Conservation (phyloP, 2,329 filamentous ascomycete species). For the Aspergillus melleus region DNA sequence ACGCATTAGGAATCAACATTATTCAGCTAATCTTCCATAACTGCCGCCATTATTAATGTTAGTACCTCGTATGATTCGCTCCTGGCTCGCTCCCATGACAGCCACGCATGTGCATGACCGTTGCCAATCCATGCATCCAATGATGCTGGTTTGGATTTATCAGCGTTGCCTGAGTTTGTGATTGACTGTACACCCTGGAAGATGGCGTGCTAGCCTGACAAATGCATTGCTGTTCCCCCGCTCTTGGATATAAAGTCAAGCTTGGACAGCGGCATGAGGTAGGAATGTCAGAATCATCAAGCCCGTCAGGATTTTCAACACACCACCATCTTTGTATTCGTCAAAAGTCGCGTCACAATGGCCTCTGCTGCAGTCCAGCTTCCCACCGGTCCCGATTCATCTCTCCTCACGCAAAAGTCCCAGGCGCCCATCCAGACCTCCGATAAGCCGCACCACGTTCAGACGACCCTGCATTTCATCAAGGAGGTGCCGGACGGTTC, state of each 20-base stretch:
- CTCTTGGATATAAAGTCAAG: conserved; percentile 1
- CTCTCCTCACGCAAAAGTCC: conserved; percentile 14
- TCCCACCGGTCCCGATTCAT: conserved; percentile 10
- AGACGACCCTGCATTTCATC: conserved; percentile 49
- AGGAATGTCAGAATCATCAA: background rate
- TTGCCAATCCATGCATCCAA: conserved; percentile 1
- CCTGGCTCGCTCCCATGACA: background rate
- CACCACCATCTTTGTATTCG: no score
- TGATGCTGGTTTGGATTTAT: conserved; percentile 25
- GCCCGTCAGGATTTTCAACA: no score
- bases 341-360: conserved; percentile 19
- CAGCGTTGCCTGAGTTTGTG: conserved; percentile 19
- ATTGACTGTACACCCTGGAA: conserved; percentile 1
- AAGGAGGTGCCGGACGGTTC: conserved; percentile 46
- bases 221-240: conserved; percentile 24
- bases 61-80: background rate
- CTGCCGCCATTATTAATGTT: background rate
- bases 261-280: background rate
- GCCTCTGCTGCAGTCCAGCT: conserved; percentile 32
- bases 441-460: conserved; percentile 36
- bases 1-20: background rate
- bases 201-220: conserved; percentile 39
- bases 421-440: conserved; percentile 7
- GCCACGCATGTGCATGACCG: background rate
- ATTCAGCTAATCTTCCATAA: background rate